These are phyloP conservation scores for Sparassis latifolia DNA, from an alignment of 1,284 basidiomycete species.

Conservation along the genomic window DNA sequence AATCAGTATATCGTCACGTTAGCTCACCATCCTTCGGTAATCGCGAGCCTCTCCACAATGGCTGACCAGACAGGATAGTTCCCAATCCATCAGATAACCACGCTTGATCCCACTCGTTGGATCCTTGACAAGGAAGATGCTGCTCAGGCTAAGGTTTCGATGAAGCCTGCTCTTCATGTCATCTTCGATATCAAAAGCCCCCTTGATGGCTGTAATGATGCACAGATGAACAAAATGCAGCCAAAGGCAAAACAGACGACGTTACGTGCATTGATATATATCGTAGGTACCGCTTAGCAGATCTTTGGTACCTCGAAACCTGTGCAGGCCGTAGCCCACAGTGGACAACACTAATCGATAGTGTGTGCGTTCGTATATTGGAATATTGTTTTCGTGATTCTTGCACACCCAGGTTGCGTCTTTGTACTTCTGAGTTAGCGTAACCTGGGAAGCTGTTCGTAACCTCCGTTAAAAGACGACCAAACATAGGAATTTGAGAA, in stretches of 20 bases:
- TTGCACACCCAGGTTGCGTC: no score
- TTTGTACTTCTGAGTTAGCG: not conserved
- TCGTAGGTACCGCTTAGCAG: constrained; percentile 3
- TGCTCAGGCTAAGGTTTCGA: not conserved
- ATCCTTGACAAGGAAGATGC: not conserved
- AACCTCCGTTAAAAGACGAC: not conserved
- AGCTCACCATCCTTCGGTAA: not conserved
- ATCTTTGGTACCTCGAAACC: constrained; percentile 4
- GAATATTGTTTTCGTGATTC: no score
- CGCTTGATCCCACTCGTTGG: no score
- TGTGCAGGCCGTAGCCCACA: constrained; percentile 5
- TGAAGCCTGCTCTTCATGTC: not conserved
- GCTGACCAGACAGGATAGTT: not conserved
- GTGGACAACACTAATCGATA: constrained; percentile 4
- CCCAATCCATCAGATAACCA: not conserved
- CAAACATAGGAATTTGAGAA: not conserved
- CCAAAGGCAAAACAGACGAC: not conserved
- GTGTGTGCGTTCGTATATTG: not conserved
- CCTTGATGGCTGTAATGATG: not conserved
- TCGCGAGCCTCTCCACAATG: not conserved
- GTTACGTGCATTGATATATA: constrained; percentile 2
- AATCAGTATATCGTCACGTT: not conserved
- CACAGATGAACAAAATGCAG: not conserved
- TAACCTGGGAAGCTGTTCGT: not conserved
- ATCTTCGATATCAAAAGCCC: not conserved